Evolutionary conservation across 164 flowering plant species (phyloP), one percentile per base, ranked within the genome.

Genomic region (Sextonia rubra): DNA sequence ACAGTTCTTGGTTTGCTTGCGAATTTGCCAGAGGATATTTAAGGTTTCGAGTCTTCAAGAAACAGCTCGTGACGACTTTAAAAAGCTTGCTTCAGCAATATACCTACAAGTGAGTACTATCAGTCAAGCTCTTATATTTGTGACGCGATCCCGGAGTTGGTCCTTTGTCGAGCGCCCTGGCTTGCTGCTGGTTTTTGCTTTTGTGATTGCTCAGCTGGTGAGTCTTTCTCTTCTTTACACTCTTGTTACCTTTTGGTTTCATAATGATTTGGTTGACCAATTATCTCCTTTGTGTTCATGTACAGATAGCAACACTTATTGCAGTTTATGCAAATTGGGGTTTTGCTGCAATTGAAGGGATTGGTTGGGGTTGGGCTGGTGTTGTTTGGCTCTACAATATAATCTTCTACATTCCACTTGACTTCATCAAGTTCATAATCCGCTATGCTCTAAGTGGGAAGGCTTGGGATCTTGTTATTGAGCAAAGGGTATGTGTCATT

Each of bases 351-450:
- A 88, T 91, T 60, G 88, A 89, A 82, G 98, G 98, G 12, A 88
- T 90, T 32, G 97, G 98, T 7, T 93, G 98, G 98, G 94, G 98
- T 58, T 93, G 98, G 98, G 97, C 97, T 66, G 96, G 98, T 27
- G 87, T 89, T 0, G 76, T 93, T 47, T 93, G 98, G 98, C 87
- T 93, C 4, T 93, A 91, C 62, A 90, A 87, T 78, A 74, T 93
- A 47, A 70, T 91, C 69, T 78, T 77, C 75, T 93, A 91, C 79
- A 23, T 93, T 69, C 97, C 98, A 20, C 97, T 93, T 20, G 96
- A 91, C 71, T 44, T 89, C 27, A 80, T 93, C 47, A 93, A 93
- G 83, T 90, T 93, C 82, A 30, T 82, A 3, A 86, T 77, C 72
- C 86, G 96, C 56, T 93, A 91, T 75, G 87, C 86, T n/a, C 73